A percentile compares a stretch with the other conserved stretches of the same genome.
Evolutionary conservation across 164 flowering plant species (phyloP).

Genomic region (Tetracentron sinense): DNA sequence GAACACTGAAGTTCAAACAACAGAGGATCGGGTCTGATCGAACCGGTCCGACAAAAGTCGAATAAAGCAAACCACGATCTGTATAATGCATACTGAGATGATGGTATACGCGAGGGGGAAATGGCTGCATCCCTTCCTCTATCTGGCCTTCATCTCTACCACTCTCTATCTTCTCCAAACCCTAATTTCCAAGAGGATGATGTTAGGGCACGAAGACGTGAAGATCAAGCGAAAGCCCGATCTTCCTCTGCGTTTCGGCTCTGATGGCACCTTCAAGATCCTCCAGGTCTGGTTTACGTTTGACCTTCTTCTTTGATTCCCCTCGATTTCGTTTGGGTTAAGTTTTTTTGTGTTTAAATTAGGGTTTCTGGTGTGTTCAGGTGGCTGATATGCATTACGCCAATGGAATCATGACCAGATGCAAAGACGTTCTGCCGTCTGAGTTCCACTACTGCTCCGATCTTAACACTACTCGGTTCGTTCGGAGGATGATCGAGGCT

Average conservation of each 20-base stretch:
- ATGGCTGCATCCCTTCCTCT: constrained; percentile 26
- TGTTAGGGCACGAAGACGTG: constrained; percentile 22
- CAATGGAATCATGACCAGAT: constrained; percentile 61
- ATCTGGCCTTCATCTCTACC: constrained; percentile 20
- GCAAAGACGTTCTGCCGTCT: constrained; percentile 57
- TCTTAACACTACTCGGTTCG: constrained; percentile 75
- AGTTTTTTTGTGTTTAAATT: not conserved
- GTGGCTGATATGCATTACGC: constrained; percentile 91
- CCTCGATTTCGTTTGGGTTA: not conserved
- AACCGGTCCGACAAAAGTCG: too few species aligned
- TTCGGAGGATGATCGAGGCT: constrained; percentile 50
- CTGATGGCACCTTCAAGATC: constrained; percentile 86
- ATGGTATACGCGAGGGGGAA: not conserved
- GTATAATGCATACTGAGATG: not conserved
- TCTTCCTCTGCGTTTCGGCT: constrained; percentile 70
- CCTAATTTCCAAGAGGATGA: constrained; percentile 27
- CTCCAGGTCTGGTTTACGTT: constrained; percentile 51
- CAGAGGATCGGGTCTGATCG: too few species aligned
- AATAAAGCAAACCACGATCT: too few species aligned
- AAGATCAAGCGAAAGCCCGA: constrained; percentile 46
- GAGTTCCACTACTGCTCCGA: constrained; percentile 67
- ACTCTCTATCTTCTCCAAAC: constrained; percentile 34
- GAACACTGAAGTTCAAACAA: too few species aligned
- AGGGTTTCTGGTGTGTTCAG: constrained; percentile 25
- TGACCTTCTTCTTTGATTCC: not conserved